Base-by-base conservation (phyloP, 495 filamentous ascomycete genomes). In the Penicillium arizonense region DNA sequence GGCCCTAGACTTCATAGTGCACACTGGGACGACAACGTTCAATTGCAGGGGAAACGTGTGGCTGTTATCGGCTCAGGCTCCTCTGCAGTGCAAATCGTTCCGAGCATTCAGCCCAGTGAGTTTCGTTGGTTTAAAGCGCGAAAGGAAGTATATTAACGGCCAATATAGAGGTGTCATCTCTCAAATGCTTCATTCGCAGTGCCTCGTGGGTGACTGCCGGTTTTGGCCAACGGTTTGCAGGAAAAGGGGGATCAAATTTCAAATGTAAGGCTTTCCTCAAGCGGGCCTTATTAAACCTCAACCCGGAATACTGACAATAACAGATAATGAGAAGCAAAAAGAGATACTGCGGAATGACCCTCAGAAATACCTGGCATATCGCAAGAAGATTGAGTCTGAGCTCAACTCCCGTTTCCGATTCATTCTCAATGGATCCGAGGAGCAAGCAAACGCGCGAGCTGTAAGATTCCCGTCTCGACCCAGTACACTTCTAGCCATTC, bases 1-100 rank as follows among this genome's bases (percentile, higher is more conserved):
- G 82, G 81, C 0, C 55, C 61, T 36, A 39, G 77, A 20, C 47
- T 80, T 4, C 81, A 84, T 51, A 76, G 63, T 28, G 81, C 81
- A 5, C 28, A 56, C 12, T 84, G 72, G 67, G 68, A 77, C 33
- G 41, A 57, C 2, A 62, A 37, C 4, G 53, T 68, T 11, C 57
- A 73, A 24, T 68, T 77, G 11, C 46, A 61, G 13, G 76, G 72
- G 1, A 82, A 81, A 53, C 61, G 51, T 1, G 75, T 84, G 16
- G 77, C 68, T 4, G 55, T 81, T 1, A 72, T 83, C 32, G 80
- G 80, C 26, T 66, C 7, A 65, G 75, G 77, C 54, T 68, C 63
- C 5, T 72, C 69, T 38, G 65, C 54, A 12, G 56, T 69, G n/a
- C 83, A 87, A 58, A 70, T 86, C 11, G 72, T 87, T 5, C 80